Conservation (phyloP, 1,284 basidiomycete genomes). For the Malassezia sp. region DNA sequence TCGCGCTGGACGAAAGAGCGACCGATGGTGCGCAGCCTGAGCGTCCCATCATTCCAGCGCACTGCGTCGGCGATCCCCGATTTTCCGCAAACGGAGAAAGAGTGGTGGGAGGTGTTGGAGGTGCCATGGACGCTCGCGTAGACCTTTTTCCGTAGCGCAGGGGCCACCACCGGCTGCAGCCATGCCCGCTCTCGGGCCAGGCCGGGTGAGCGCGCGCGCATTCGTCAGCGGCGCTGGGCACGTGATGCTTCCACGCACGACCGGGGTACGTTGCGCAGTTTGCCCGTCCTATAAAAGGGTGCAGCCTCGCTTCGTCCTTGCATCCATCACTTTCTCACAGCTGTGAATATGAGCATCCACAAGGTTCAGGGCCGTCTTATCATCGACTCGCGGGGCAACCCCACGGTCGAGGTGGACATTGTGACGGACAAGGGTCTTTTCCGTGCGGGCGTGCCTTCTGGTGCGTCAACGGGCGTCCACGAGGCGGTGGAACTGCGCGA, state of each 20-base stretch:
- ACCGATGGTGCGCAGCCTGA: constrained; percentile 2
- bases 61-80: background rate
- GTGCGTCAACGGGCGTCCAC: constrained; percentile 94
- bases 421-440: constrained; percentile 58
- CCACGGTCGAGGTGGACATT: constrained; percentile 46
- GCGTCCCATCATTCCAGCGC: constrained; percentile 7
- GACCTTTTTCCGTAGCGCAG: background rate
- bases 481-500: constrained; percentile 99
- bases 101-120: constrained; percentile 12
- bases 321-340: constrained; percentile 2
- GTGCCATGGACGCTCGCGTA: constrained; percentile 5
- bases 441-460: constrained; percentile 90
- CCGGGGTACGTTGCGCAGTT: background rate
- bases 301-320: background rate
- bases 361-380: constrained; percentile 38
- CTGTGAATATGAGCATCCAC: constrained; percentile 36
- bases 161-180: background rate
- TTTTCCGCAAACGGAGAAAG: constrained; percentile 1
- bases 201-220: too few relatives aligned
- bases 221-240: too few relatives aligned
- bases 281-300: background rate
- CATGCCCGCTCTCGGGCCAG: background rate
- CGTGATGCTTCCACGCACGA: too few relatives aligned
- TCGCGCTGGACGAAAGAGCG: background rate
- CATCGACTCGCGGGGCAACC: constrained; percentile 46